Evolutionary conservation across 2,329 filamentous ascomycete genomes (phyloP).

Genomic region (Fusarium sp.): DNA sequence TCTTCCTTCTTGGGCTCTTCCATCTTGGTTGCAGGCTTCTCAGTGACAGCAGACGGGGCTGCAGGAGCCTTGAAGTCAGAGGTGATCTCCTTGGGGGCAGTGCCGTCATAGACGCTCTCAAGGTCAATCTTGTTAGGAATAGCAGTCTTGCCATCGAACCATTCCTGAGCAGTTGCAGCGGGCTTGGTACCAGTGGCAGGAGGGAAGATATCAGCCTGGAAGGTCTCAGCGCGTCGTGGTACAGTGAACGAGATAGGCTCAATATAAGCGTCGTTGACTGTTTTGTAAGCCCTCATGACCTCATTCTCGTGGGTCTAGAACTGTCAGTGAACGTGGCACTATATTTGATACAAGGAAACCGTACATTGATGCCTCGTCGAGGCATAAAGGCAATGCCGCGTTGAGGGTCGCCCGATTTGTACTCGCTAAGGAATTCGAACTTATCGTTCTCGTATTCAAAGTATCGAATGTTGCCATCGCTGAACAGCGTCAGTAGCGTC

Average conservation of each 20-base stretch:
- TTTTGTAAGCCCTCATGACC: constrained; percentile 95
- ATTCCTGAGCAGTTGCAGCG: constrained; percentile 81
- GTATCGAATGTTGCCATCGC: constrained; percentile 98
- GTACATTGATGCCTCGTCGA: constrained; percentile 89
- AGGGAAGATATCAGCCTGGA: constrained; percentile 97
- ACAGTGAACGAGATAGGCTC: constrained; percentile 98
- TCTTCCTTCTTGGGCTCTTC: constrained; percentile 63
- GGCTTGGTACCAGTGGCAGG: constrained; percentile 83
- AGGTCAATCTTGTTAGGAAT: constrained; percentile 92
- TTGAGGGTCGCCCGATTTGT: constrained; percentile 96
- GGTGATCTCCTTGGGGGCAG: constrained; percentile 78
- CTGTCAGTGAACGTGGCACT: constrained; percentile 31
- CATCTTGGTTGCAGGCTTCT: constrained; percentile 49
- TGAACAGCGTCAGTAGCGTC: constrained; percentile 47
- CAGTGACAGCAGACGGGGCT: constrained; percentile 51
- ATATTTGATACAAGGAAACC: constrained; percentile 37
- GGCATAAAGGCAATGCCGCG: constrained; percentile 93
- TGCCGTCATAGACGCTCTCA: constrained; percentile 88
- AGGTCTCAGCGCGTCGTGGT: constrained; percentile 88
- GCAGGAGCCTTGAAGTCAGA: constrained; percentile 70
- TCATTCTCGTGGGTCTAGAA: constrained; percentile 89
- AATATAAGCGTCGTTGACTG: constrained; percentile 91
- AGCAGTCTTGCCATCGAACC: constrained; percentile 84
- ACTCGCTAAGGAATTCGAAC: constrained; percentile 95
- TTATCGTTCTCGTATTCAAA: constrained; percentile 99